Evolutionary conservation across 2,329 filamentous ascomycete genomes (phyloP), one percentile per base, ranked within the genome.

Genomic region (Neonectria faginata): DNA sequence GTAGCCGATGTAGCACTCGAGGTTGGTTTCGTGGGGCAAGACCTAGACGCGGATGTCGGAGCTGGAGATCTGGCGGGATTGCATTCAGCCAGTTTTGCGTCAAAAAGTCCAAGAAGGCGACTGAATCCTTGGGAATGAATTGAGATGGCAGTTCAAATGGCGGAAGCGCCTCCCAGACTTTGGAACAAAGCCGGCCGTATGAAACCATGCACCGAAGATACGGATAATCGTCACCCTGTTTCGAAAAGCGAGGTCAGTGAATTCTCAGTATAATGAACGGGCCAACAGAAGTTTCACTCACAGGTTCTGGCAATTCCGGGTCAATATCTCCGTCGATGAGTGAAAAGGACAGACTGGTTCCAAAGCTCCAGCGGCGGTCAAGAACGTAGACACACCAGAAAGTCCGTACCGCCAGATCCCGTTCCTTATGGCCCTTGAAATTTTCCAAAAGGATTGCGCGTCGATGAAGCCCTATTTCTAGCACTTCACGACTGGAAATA

Each of bases 371-470:
- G 20, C 84, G 80, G 0, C 83, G 80, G 56, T 86, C 84, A 0
- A 86, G 78, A 0, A 84, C 80, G 57, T 85, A 86, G 22, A 85
- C 81, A 31, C 79, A 83, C 83, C 84, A 86, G 64, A 85, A 86
- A 0, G 85, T 77, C 2, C 78, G 73, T 2, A 77, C 70, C 0
- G 80, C 80, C 5, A 75, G 51, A 1, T 74, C 70, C 0, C 78
- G 75, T 4, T 75, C 67, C 3, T 73, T 64, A 0, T 68, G 65
- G 20, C 80, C 76, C 2, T 68, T 67, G 27, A 81, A 79, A 12
- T 78, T 80, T 50, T 81, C 77, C 11, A 76, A 66, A 42, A 84
- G 74, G 20, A 79, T 84, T 4, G 81, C 75, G 20, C 79, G 79
- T 2, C 83, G 75, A 62, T 86, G 83, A 0, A 86, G 76, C 0